Evolutionary conservation across 306 rosid genomes (phyloP).

Genomic region (Gastrolobium villosum): DNA sequence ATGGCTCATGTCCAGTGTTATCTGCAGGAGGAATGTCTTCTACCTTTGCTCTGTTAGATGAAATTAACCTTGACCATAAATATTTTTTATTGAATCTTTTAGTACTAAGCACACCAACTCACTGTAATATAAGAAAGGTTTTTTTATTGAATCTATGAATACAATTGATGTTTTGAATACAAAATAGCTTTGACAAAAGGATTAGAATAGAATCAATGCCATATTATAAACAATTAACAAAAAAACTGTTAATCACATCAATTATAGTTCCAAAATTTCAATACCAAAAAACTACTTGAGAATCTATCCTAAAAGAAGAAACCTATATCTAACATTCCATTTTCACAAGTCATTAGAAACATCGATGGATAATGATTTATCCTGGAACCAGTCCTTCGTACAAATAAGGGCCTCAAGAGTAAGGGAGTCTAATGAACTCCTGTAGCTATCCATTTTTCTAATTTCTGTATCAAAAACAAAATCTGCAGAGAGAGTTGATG

Average conservation of each 20-base stretch:
- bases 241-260: too few species aligned
- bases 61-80: too few species aligned
- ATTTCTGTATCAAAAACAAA: constrained; percentile 72
- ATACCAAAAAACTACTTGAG: too few species aligned
- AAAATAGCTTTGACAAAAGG: background rate
- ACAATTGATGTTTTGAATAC: constrained; percentile 20
- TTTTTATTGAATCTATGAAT: constrained; percentile 34
- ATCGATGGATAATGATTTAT: constrained; percentile 57
- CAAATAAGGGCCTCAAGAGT: constrained; percentile 89
- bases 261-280: too few species aligned
- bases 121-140: background rate
- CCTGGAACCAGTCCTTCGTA: constrained; percentile 83
- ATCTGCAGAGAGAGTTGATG: constrained; percentile 75
- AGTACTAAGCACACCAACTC: background rate
- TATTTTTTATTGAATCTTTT: background rate
- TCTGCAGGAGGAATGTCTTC: too few species aligned
- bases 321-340: too few species aligned
- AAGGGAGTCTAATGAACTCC: constrained; percentile 64
- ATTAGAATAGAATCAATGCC: background rate
- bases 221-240: too few species aligned
- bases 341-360: constrained; percentile 62
- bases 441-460: constrained; percentile 71
- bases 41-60: too few species aligned
- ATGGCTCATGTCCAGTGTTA: background rate
- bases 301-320: too few species aligned